A percentile compares a stretch with the other conserved stretches of the same genome.
Conservation (phyloP, 1,139 yeast genomes). For the Pneumocystis oryctolagi region DNA sequence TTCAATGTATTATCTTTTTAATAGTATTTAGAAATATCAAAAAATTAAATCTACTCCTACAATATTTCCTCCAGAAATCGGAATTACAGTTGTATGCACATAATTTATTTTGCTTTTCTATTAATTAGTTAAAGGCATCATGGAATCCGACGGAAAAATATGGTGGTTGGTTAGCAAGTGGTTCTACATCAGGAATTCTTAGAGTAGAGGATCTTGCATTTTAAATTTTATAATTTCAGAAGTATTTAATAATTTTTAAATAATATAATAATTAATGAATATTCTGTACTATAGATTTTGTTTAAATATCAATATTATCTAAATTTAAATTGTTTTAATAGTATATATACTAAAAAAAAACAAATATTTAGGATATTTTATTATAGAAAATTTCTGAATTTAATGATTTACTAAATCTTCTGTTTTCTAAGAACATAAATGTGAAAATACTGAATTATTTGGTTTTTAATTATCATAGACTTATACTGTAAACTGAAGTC, state of each 20-base stretch:
- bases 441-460: too few species aligned
- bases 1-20: background rate
- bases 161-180: conserved; percentile 7
- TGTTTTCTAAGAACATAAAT: too few species aligned
- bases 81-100: background rate
- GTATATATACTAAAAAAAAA: too few species aligned
- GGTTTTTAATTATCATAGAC: too few species aligned
- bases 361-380: too few species aligned
- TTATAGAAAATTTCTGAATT: too few species aligned
- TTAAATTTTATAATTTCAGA: background rate
- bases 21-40: background rate
- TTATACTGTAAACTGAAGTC: too few species aligned
- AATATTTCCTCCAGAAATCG: conserved; percentile 3
- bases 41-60: conserved; percentile 1
- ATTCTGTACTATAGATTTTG: too few species aligned
- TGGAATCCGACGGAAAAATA: conserved; percentile 4
- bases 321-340: background rate
- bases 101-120: background rate
- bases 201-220: conserved; percentile 5
- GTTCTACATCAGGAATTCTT: conserved; percentile 6
- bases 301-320: too few species aligned
- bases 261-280: background rate
- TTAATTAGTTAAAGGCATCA: background rate
- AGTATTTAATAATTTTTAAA: background rate
- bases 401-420: too few species aligned